Evolutionary conservation across 2,329 filamentous ascomycete species (phyloP).

Genomic region (Tolypocladium guangdongense): DNA sequence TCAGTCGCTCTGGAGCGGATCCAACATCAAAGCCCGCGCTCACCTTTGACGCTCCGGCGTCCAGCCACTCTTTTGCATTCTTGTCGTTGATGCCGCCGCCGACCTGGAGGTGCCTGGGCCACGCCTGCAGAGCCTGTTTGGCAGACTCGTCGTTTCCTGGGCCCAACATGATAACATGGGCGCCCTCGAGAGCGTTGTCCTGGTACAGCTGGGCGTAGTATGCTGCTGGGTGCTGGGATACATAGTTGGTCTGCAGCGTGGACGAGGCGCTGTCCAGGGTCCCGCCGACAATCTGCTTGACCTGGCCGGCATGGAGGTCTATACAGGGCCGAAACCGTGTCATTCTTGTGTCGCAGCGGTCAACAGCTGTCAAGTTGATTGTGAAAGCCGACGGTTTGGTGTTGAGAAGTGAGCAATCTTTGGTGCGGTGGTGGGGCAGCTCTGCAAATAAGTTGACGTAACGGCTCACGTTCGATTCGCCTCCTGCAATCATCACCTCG

Average conservation of each 20-base stretch:
- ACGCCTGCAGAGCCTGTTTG: conserved; percentile 62
- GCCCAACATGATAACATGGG: conserved; percentile 94
- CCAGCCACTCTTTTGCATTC: conserved; percentile 82
- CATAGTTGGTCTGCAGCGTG: conserved; percentile 80
- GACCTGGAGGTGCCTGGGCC: conserved; percentile 74
- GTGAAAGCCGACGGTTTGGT: background rate
- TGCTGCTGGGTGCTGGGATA: conserved; percentile 70
- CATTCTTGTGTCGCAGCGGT: conserved; percentile 46
- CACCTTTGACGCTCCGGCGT: conserved; percentile 82
- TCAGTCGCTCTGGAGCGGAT: background rate
- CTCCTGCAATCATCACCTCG: background rate
- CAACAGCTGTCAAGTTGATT: background rate
- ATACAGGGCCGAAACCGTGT: conserved; percentile 94
- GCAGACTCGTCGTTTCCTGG: conserved; percentile 77
- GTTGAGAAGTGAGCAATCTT: background rate
- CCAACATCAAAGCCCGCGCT: background rate
- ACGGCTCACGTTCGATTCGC: background rate
- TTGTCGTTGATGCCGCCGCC: conserved; percentile 85
- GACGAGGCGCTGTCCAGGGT: conserved; percentile 62
- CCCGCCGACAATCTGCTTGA: conserved; percentile 97
- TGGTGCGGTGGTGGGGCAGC: background rate
- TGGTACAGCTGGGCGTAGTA: conserved; percentile 78
- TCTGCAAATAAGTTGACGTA: background rate
- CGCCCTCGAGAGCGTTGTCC: conserved; percentile 61
- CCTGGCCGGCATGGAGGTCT: conserved; percentile 91